Percentiles rank a stretch among this genome's conserved stretches.
These are phyloP conservation scores for Ceratocystis variospora DNA, from an alignment of 2,329 filamentous ascomycete species.

Conservation along the genomic window DNA sequence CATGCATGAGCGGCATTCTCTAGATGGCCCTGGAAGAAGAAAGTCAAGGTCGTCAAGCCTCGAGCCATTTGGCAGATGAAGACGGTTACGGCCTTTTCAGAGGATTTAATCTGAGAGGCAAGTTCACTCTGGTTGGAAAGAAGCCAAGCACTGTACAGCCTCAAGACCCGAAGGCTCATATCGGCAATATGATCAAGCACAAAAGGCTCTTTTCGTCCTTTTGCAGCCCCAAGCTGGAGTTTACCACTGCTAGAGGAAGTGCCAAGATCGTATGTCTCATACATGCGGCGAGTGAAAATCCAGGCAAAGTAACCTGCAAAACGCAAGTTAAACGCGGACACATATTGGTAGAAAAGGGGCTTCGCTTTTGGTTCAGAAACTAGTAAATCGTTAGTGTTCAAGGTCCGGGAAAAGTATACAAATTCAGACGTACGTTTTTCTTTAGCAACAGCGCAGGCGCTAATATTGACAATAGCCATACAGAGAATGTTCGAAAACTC, in stretches of 20 bases:
- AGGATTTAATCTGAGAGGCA: constrained; percentile 1
- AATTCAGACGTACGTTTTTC: constrained; percentile 23
- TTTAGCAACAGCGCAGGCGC: constrained; percentile 61
- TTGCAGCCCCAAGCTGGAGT: constrained; percentile 30
- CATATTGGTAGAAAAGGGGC: constrained; percentile 15
- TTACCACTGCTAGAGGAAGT: constrained; percentile 9
- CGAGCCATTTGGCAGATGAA: constrained; percentile 18
- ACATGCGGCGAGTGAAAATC: constrained; percentile 13
- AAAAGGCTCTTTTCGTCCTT: background rate
- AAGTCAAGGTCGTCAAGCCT: constrained; percentile 15
- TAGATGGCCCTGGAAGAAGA: constrained; percentile 17
- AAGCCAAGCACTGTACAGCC: constrained; percentile 20
- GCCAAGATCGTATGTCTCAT: constrained; percentile 8
- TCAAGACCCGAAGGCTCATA: constrained; percentile 18
- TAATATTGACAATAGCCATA: constrained; percentile 73
- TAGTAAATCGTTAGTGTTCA: background rate
- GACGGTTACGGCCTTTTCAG: constrained; percentile 9
- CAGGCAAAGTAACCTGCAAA: constrained; percentile 16
- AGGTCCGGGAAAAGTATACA: background rate
- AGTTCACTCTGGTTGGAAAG: constrained; percentile 15
- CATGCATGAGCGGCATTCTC: constrained; percentile 8
- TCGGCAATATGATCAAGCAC: constrained; percentile 10
- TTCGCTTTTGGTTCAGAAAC: constrained; percentile 33
- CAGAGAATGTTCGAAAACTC: constrained; percentile 10
- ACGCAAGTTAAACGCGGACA: constrained; percentile 11